A percentile compares a stretch with the other conserved stretches of the same genome.
Evolutionary conservation across 305 asterid species (phyloP).

Genomic region (Stenogyne calaminthoides): DNA sequence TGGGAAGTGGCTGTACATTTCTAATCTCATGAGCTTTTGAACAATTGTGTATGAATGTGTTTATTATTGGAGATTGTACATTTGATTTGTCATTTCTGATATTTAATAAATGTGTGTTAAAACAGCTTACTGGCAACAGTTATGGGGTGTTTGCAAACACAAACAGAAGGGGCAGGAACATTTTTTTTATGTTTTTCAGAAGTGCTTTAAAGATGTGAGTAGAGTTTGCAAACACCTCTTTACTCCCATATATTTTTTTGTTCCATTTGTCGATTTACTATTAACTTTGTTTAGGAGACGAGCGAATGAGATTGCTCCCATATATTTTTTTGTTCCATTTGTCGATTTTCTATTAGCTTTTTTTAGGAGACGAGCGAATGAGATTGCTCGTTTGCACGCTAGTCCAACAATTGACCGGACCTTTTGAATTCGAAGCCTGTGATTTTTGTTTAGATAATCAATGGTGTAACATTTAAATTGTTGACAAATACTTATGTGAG

Average conservation of each 20-base stretch:
- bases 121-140: too few species aligned
- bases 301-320: background rate
- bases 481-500: background rate
- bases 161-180: too few species aligned
- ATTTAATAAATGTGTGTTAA: background rate
- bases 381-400: background rate
- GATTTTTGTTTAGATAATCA: too few species aligned
- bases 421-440: too few species aligned
- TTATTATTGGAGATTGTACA: constrained; percentile 19
- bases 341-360: background rate
- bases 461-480: background rate
- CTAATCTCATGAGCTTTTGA: constrained; percentile 23
- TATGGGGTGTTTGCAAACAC: too few species aligned
- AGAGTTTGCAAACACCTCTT: too few species aligned
- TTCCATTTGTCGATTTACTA: background rate
- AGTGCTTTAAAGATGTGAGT: too few species aligned
- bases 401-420: too few species aligned
- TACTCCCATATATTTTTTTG: background rate
- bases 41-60: background rate
- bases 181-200: too few species aligned
- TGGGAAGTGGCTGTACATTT: constrained; percentile 19
- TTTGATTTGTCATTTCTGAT: constrained; percentile 11
- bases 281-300: background rate
- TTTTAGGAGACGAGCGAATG: background rate
- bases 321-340: background rate